phyloP scores from a whole-genome alignment of 2,329 filamentous ascomycete genomes.

The Pestalotiopsis sp. region DNA sequence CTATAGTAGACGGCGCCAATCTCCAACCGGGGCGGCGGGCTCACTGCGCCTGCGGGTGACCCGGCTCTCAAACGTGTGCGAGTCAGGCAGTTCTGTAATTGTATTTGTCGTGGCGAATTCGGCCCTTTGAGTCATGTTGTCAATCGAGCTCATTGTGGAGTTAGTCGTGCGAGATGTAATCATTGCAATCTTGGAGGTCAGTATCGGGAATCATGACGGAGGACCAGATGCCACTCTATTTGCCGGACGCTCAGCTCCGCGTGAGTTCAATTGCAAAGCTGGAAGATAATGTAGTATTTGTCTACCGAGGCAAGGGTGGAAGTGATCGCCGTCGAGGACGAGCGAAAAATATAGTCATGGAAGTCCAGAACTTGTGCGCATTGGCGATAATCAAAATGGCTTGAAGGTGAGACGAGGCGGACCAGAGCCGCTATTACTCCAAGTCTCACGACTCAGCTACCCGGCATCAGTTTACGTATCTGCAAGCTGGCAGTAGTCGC shows the following conservation, averaged over 20 bases:
- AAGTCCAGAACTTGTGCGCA: background rate
- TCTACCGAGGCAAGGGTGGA: no score
- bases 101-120: background rate
- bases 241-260: background rate
- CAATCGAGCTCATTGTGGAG: background rate
- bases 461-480: background rate
- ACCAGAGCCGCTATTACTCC: conserved; percentile 5
- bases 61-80: background rate
- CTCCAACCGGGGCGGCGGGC: background rate
- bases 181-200: background rate
- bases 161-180: background rate
- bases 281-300: background rate
- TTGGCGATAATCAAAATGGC: background rate
- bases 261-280: background rate
- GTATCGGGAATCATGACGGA: background rate
- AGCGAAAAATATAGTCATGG: background rate
- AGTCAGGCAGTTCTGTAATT: background rate
- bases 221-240: background rate
- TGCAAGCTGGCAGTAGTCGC: background rate
- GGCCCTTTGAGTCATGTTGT: background rate
- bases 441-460: conserved; percentile 5
- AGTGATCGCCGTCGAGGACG: background rate
- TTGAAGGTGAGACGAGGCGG: conserved; percentile 1
- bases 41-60: background rate
- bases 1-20: background rate